Evolutionary conservation across 768 basidiomycete species (phyloP).

Genomic region (Mycena filopes): DNA sequence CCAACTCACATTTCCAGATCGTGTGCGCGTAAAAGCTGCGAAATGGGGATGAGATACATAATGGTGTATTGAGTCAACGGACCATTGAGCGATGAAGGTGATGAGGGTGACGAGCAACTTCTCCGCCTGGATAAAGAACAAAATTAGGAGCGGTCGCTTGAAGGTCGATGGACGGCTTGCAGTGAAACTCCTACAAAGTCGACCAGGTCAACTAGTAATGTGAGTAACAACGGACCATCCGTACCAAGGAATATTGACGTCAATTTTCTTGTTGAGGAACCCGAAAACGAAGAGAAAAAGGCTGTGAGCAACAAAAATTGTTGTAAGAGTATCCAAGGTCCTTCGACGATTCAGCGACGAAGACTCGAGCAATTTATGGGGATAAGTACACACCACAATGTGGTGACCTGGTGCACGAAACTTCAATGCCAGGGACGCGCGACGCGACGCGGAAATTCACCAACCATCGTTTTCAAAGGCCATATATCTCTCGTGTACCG

Average conservation of each 20-base stretch:
- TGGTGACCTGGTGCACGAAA: slow-evolving; percentile 11
- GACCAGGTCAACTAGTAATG: no score
- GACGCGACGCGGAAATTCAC: neutral
- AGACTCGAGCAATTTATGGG: neutral
- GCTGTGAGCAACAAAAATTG: slow-evolving; percentile 18
- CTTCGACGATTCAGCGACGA: neutral
- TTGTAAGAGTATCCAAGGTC: slow-evolving; percentile 17
- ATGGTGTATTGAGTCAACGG: no score
- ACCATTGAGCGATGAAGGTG: slow-evolving; percentile 25
- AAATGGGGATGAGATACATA: neutral
- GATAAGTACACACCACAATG: slow-evolving; percentile 20
- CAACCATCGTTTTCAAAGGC: slow-evolving; percentile 22
- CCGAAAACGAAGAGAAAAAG: slow-evolving; percentile 16
- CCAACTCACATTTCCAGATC: slow-evolving; percentile 19
- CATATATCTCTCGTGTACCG: slow-evolving; percentile 9
- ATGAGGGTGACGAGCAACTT: slow-evolving; percentile 25
- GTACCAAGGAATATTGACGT: slow-evolving; percentile 18
- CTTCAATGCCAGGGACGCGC: neutral
- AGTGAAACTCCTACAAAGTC: slow-evolving; percentile 16
- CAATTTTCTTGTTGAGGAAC: neutral
- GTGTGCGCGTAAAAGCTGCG: slow-evolving; percentile 22
- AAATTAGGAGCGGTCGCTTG: neutral
- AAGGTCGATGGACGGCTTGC: neutral
- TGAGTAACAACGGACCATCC: neutral
- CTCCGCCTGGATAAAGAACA: slow-evolving; percentile 7